Evolutionary conservation across 129 eudicot species (phyloP).

Genomic region (Silybum marianum): DNA sequence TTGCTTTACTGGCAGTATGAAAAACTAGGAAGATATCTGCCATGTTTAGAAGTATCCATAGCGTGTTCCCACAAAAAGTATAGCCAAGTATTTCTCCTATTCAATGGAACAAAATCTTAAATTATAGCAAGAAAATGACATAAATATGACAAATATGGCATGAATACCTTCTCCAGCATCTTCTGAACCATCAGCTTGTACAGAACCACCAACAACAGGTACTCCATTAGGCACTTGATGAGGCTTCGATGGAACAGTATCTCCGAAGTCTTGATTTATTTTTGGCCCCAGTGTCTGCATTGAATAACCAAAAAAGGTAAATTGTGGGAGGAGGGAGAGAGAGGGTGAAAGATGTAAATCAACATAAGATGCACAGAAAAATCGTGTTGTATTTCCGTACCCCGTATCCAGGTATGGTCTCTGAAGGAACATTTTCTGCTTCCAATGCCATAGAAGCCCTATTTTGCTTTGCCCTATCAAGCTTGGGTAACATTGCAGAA

Average conservation of each 20-base stretch:
- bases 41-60: neutral
- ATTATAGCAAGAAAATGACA: neutral
- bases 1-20: neutral
- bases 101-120: neutral
- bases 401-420: constrained; percentile 60
- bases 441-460: constrained; percentile 76
- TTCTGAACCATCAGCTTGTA: constrained; percentile 39
- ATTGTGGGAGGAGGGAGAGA: constrained; percentile 1
- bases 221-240: constrained; percentile 39
- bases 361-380: neutral
- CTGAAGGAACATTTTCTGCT: constrained; percentile 59
- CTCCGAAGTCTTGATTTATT: constrained; percentile 62
- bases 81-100: constrained; percentile 9
- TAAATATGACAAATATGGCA: neutral
- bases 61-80: neutral
- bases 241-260: constrained; percentile 85
- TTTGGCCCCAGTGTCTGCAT: constrained; percentile 50
- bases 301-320: constrained; percentile 1
- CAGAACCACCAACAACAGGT: constrained; percentile 32
- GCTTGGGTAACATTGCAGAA: constrained; percentile 77
- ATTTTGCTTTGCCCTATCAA: constrained; percentile 81
- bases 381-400: constrained; percentile 34
- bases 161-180: constrained; percentile 65
- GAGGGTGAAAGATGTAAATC: neutral
- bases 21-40: neutral